These are phyloP conservation scores for Leptodontidium sp. DNA, from an alignment of 2,329 filamentous ascomycete species.

Conservation along the genomic window DNA sequence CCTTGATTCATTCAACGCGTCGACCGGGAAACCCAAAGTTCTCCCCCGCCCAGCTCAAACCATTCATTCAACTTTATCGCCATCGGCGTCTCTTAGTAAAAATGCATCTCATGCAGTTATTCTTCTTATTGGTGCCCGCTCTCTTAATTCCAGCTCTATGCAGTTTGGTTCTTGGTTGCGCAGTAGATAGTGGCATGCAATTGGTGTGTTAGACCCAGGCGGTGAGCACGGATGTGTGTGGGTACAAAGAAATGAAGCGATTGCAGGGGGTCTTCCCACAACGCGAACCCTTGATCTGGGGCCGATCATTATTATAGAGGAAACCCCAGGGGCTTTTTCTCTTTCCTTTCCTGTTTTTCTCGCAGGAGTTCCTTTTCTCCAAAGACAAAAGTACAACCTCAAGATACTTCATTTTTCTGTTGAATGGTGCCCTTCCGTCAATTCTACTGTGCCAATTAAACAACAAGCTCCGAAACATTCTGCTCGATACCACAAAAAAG, in stretches of 20 bases:
- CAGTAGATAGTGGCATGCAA: neutral
- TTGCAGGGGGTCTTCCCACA: constrained; percentile 10
- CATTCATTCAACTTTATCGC: constrained; percentile 5
- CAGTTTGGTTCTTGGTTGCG: neutral
- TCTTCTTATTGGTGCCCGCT: constrained; percentile 1
- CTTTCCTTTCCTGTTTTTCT: neutral
- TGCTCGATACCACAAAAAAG: constrained; percentile 6
- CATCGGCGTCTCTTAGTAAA: constrained; percentile 3
- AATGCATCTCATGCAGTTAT: neutral
- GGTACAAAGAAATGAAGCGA: constrained; percentile 3
- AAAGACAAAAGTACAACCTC: constrained; percentile 4
- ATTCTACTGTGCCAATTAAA: constrained; percentile 2
- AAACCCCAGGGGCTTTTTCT: neutral
- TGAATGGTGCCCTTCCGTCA: constrained; percentile 11
- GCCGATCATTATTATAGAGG: constrained; percentile 2
- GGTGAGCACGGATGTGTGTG: constrained; percentile 1
- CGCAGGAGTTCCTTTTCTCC: neutral
- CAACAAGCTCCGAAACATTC: constrained; percentile 1
- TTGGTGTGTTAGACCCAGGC: constrained; percentile 2
- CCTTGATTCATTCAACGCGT: constrained; percentile 4
- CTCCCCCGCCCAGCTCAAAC: neutral
- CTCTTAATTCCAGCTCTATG: neutral
- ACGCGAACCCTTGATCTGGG: constrained; percentile 9
- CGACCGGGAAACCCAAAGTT: neutral
- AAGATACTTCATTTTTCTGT: constrained; percentile 3